phyloP scores from a whole-genome alignment of 2,329 filamentous ascomycete species.

The Zasmidium citrigriseum region DNA sequence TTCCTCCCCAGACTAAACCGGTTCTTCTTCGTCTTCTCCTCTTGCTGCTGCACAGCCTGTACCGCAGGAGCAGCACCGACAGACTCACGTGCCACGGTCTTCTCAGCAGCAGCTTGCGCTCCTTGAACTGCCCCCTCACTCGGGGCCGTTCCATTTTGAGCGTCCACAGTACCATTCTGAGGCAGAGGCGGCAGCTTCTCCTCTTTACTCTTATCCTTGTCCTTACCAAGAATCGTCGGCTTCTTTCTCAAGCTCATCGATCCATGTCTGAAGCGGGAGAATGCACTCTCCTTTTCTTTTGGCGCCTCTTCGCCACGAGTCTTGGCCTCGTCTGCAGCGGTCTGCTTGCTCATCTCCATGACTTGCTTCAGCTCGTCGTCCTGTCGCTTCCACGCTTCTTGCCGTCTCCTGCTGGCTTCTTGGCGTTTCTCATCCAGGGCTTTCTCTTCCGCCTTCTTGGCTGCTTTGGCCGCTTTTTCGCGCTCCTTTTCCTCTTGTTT shows the following conservation, averaged over 20 bases:
- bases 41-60: constrained; percentile 15
- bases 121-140: not conserved
- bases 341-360: constrained; percentile 66
- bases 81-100: not conserved
- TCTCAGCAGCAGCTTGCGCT: not conserved
- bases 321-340: constrained; percentile 57
- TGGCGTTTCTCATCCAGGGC: constrained; percentile 40
- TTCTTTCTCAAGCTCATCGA: constrained; percentile 80
- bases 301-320: constrained; percentile 24
- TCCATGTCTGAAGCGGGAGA: constrained; percentile 66
- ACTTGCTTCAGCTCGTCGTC: constrained; percentile 66
- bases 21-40: constrained; percentile 55
- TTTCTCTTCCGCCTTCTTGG: constrained; percentile 60
- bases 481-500: constrained; percentile 66
- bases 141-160: not conserved
- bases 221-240: constrained; percentile 54
- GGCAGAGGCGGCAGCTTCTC: constrained; percentile 28
- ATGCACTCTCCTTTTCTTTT: constrained; percentile 36
- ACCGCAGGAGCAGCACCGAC: constrained; percentile 9
- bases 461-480: constrained; percentile 59
- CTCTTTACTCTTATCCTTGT: constrained; percentile 43
- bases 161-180: constrained; percentile 22
- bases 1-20: constrained; percentile 71
- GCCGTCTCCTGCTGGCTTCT: constrained; percentile 44
- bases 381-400: constrained; percentile 58